A percentile compares a stretch with the other conserved stretches of the same genome.
Evolutionary conservation across 805 yeast species (phyloP).

Genomic region (Saccharomycopsis babjevae): DNA sequence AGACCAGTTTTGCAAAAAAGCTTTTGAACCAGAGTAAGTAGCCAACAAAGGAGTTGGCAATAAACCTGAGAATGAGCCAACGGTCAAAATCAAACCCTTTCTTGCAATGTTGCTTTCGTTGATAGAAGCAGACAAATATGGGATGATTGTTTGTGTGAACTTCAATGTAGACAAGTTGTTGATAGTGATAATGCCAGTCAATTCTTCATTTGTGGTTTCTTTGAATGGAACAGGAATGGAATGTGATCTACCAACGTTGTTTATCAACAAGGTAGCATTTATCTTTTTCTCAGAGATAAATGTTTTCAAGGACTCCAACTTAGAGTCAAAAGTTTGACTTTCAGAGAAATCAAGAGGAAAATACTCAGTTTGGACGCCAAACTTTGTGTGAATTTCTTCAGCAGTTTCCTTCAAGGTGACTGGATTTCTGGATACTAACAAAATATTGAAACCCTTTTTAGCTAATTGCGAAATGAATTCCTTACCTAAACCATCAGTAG

Average conservation of each 20-base stretch:
- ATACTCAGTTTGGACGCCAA: constrained; percentile 50
- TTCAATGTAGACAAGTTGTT: constrained; percentile 78
- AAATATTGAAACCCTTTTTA: constrained; percentile 67
- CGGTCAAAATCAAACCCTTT: constrained; percentile 73
- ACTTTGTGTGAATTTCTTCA: constrained; percentile 48
- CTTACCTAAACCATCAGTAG: constrained; percentile 95
- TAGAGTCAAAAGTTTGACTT: constrained; percentile 1
- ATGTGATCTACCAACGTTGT: constrained; percentile 93
- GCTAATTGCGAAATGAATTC: constrained; percentile 87
- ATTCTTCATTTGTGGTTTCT: constrained; percentile 67
- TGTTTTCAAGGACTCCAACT: neutral
- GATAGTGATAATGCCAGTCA: constrained; percentile 71
- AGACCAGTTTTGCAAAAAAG: constrained; percentile 91
- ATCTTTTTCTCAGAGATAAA: constrained; percentile 29
- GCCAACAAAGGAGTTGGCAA: constrained; percentile 89
- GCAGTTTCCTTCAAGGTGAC: constrained; percentile 63
- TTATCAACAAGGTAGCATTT: constrained; percentile 67
- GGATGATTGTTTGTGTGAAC: constrained; percentile 72
- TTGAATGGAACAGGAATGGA: constrained; percentile 88
- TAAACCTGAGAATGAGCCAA: constrained; percentile 96
- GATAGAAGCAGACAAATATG: constrained; percentile 51
- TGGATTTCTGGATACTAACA: constrained; percentile 75
- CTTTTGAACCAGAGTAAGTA: constrained; percentile 92
- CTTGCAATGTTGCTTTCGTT: constrained; percentile 27
- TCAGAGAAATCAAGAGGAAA: constrained; percentile 70